phyloP scores from a whole-genome alignment of 768 basidiomycete genomes.

The Baorangia bicolor region DNA sequence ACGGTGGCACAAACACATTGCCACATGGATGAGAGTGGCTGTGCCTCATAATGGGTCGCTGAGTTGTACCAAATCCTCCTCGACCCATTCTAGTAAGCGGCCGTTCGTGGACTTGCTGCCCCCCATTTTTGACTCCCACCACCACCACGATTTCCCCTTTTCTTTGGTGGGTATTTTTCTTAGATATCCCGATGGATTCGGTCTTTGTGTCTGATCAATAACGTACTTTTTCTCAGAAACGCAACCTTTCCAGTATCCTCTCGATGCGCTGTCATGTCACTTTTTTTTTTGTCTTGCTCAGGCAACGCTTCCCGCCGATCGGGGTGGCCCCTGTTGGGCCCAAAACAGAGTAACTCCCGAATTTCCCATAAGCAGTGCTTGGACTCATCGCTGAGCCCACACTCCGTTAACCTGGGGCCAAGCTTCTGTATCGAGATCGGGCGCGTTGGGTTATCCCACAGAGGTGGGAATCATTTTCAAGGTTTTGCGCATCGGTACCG shows the following conservation, averaged over 20 bases:
- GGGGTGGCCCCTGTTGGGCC: slow-evolving; percentile 12
- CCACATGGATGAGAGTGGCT: slow-evolving; percentile 11
- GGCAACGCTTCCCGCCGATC: neutral
- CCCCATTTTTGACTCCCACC: too few species aligned
- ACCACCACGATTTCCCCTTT: neutral
- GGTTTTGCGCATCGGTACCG: neutral
- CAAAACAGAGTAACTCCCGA: neutral
- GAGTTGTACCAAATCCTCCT: neutral
- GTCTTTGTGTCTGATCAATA: neutral
- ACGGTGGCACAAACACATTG: neutral
- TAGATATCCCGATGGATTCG: neutral
- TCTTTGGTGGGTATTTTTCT: neutral
- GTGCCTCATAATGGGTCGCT: slow-evolving; percentile 4
- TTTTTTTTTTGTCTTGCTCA: slow-evolving; percentile 6
- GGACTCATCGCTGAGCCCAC: neutral
- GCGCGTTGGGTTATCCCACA: slow-evolving; percentile 18
- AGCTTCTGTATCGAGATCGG: neutral
- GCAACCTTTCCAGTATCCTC: neutral
- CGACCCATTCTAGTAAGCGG: neutral
- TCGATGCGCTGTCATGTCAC: slow-evolving; percentile 8
- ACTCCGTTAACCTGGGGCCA: slow-evolving; percentile 18
- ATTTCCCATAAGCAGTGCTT: neutral
- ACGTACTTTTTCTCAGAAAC: slow-evolving; percentile 15
- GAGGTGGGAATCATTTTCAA: slow-evolving; percentile 17
- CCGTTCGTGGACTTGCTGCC: neutral